Percentiles rank a stretch among this genome's conserved stretches.
Conservation (phyloP, 2,329 filamentous ascomycete genomes). For the Escovopsis sp. region DNA sequence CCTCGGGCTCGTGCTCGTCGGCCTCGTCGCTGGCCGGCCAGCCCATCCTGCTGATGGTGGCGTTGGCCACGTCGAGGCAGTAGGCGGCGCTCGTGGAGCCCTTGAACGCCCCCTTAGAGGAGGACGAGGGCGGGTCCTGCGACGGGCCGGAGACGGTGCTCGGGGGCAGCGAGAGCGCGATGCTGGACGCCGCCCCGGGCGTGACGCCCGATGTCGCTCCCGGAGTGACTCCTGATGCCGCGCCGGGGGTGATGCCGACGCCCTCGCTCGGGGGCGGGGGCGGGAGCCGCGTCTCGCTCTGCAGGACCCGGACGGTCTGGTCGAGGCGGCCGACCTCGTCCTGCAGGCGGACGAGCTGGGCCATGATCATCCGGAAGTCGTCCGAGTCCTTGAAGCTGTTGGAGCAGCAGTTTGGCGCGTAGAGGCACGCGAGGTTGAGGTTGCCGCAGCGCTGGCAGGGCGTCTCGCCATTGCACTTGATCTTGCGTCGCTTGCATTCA, state of each 20-base stretch:
- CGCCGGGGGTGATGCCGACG: conserved; percentile 17
- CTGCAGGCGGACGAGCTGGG: conserved; percentile 61
- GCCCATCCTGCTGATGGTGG: conserved; percentile 78
- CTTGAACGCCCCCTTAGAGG: conserved; percentile 51
- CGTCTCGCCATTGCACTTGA: conserved; percentile 59
- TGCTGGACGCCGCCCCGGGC: conserved; percentile 16
- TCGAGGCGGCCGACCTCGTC: conserved; percentile 72
- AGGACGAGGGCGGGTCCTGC: conserved; percentile 22
- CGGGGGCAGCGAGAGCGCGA: conserved; percentile 30
- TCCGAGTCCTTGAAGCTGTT: conserved; percentile 86
- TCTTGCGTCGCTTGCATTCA: conserved; percentile 61
- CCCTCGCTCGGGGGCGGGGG: conserved; percentile 12
- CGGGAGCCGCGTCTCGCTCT: conserved; percentile 34
- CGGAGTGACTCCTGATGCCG: conserved; percentile 21
- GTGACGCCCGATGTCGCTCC: conserved; percentile 12
- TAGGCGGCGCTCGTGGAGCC: conserved; percentile 78
- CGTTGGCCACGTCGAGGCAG: conserved; percentile 75
- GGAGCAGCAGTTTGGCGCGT: conserved; percentile 51
- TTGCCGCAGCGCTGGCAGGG: conserved; percentile 55
- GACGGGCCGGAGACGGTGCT: conserved; percentile 22
- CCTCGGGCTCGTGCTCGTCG: conserved; percentile 33
- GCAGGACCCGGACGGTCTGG: conserved; percentile 54
- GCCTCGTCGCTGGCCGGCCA: conserved; percentile 51
- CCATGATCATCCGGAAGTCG: conserved; percentile 71
- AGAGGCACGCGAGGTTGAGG: conserved; percentile 50